Evolutionary conservation across 2,329 filamentous ascomycete species (phyloP).

Genomic region (Apiospora hydei): DNA sequence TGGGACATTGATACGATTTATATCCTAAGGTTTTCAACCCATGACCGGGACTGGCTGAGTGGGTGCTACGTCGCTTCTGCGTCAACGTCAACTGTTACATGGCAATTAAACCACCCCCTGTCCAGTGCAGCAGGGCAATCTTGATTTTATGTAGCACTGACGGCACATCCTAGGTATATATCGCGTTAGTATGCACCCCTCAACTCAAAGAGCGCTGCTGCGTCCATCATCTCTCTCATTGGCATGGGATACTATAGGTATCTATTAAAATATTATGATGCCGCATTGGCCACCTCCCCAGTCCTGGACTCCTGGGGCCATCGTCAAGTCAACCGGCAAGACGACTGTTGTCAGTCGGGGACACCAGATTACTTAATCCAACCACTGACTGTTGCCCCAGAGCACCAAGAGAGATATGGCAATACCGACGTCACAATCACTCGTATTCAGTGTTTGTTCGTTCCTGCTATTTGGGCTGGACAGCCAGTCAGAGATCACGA

Average conservation of each 20-base stretch:
- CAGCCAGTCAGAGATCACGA: background rate
- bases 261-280: background rate
- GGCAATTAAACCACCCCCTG: background rate
- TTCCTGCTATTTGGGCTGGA: background rate
- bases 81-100: conserved; percentile 3
- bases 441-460: background rate
- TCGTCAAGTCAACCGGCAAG: background rate
- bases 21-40: background rate
- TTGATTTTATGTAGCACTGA: conserved; percentile 13
- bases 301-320: background rate
- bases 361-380: background rate
- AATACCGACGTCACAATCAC: background rate
- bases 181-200: conserved; percentile 1
- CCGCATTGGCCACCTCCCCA: background rate
- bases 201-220: background rate
- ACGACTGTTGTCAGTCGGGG: background rate
- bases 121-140: conserved; percentile 11
- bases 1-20: background rate
- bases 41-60: background rate
- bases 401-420: background rate
- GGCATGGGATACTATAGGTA: background rate
- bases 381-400: background rate
- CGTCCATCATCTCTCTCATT: background rate
- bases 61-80: conserved; percentile 7
- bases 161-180: conserved; percentile 9